phyloP scores from a whole-genome alignment of 2,329 filamentous ascomycete species.

The Alternaria gaisen region DNA sequence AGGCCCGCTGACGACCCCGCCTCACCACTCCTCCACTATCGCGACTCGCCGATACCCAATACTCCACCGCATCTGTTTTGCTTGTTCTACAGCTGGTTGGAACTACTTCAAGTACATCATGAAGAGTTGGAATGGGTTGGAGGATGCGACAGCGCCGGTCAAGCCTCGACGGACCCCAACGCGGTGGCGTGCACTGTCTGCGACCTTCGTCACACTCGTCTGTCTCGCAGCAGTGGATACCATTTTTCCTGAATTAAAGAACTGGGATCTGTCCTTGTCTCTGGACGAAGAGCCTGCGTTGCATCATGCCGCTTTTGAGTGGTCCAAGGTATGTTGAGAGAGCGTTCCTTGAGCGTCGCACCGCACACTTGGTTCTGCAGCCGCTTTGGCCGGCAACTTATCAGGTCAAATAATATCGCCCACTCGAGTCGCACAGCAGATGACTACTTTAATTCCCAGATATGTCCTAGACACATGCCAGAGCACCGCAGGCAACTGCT shows the following conservation, averaged over 20 bases:
- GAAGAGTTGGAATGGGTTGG: slow-evolving; percentile 32
- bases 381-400: slow-evolving; percentile 13
- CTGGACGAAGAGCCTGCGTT: slow-evolving; percentile 6
- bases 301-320: slow-evolving; percentile 22
- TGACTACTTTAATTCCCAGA: background rate
- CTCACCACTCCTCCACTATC: slow-evolving; percentile 2
- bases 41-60: slow-evolving; percentile 5
- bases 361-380: slow-evolving; percentile 10
- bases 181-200: slow-evolving; percentile 20
- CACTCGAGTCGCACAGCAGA: slow-evolving; percentile 8
- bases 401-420: slow-evolving; percentile 9
- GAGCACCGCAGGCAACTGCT: background rate
- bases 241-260: slow-evolving; percentile 25
- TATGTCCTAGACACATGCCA: background rate
- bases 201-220: slow-evolving; percentile 27
- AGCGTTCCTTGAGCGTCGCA: slow-evolving; percentile 9
- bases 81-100: slow-evolving; percentile 2
- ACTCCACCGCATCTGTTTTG: slow-evolving; percentile 10
- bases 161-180: slow-evolving; percentile 21
- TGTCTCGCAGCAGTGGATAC: slow-evolving; percentile 30
- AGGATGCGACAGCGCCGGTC: slow-evolving; percentile 15
- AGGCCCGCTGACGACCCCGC: slow-evolving; percentile 15
- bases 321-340: slow-evolving; percentile 35
- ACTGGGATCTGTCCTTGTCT: slow-evolving; percentile 13
- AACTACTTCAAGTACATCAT: slow-evolving; percentile 20